These are phyloP conservation scores for Podospora pseudoanserina DNA, from an alignment of 495 filamentous ascomycete genomes.

Conservation along the genomic window DNA sequence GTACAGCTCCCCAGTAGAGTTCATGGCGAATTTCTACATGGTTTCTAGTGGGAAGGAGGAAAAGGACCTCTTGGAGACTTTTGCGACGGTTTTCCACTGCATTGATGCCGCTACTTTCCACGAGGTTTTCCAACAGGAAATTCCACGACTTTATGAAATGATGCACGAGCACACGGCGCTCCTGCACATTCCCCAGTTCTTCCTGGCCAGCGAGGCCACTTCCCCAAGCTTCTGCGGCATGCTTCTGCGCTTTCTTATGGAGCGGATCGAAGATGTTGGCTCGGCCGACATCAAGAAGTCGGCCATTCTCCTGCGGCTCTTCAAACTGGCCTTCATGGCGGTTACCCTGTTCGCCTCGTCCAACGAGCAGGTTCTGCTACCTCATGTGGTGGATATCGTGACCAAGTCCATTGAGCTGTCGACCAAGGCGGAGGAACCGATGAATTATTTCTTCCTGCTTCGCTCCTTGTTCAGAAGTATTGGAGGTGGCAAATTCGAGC, in stretches of 20 bases:
- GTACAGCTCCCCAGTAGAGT: conserved; percentile 76
- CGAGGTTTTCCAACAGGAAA: conserved; percentile 96
- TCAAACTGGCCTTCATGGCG: conserved; percentile 99
- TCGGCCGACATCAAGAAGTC: conserved; percentile 86
- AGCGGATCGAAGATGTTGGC: conserved; percentile 89
- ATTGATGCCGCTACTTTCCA: conserved; percentile 98
- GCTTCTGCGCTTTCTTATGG: conserved; percentile 96
- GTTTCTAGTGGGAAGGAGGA: conserved; percentile 90
- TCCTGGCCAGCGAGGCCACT: conserved; percentile 95
- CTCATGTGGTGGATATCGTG: conserved; percentile 93
- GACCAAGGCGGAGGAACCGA: conserved; percentile 91
- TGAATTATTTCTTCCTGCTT: conserved; percentile 96
- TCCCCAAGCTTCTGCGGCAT: conserved; percentile 97
- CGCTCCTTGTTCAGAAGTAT: conserved; percentile 93
- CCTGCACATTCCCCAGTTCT: conserved; percentile 94
- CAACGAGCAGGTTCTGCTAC: conserved; percentile 92
- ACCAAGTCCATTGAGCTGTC: conserved; percentile 94
- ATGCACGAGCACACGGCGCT: conserved; percentile 95
- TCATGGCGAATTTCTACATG: conserved; percentile 88
- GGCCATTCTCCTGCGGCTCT: conserved; percentile 86
- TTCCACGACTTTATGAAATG: conserved; percentile 93
- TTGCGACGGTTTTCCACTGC: conserved; percentile 96
- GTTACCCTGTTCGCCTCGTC: conserved; percentile 91
- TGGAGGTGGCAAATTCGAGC: conserved; percentile 94
- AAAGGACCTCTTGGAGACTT: conserved; percentile 95